A percentile compares a stretch with the other conserved stretches of the same genome.
phyloP scores from a whole-genome alignment of 2,329 filamentous ascomycete species.

The Neonectria faginata region DNA sequence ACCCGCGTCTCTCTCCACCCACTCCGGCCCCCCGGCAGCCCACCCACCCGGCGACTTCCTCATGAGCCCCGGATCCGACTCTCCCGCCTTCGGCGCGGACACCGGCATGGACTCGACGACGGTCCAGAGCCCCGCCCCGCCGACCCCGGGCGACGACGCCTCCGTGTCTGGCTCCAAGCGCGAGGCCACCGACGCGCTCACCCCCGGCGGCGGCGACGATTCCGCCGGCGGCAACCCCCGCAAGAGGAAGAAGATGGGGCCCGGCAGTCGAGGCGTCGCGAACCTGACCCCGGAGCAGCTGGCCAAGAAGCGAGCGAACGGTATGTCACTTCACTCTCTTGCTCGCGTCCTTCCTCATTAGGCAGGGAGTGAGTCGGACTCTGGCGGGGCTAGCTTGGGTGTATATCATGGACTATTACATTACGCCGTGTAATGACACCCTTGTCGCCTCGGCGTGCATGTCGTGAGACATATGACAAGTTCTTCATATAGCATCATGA shows the following conservation, averaged over 20 bases:
- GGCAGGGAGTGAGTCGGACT: too few species aligned
- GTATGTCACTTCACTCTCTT: constrained; percentile 50
- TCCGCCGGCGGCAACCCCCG: constrained; percentile 33
- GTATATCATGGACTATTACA: not conserved
- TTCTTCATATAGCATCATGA: not conserved
- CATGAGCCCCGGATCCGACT: constrained; percentile 42
- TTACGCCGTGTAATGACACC: not conserved
- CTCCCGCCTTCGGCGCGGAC: constrained; percentile 25
- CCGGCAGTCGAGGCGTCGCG: constrained; percentile 63
- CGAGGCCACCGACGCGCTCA: constrained; percentile 37
- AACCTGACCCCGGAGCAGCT: constrained; percentile 81
- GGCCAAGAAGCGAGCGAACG: constrained; percentile 72
- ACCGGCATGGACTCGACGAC: constrained; percentile 21
- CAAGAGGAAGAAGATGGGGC: constrained; percentile 61
- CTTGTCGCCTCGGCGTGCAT: not conserved
- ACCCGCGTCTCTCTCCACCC: constrained; percentile 17
- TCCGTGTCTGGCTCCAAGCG: constrained; percentile 32
- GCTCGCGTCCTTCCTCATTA: not conserved
- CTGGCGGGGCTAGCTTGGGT: not conserved
- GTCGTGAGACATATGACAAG: not conserved
- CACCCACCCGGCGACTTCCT: not conserved
- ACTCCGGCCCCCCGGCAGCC: constrained; percentile 12
- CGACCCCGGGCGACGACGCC: constrained; percentile 25
- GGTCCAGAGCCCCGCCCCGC: constrained; percentile 34
- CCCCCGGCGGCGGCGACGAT: constrained; percentile 39